Conservation (phyloP, 495 filamentous ascomycete genomes). For the Neurospora sp. region DNA sequence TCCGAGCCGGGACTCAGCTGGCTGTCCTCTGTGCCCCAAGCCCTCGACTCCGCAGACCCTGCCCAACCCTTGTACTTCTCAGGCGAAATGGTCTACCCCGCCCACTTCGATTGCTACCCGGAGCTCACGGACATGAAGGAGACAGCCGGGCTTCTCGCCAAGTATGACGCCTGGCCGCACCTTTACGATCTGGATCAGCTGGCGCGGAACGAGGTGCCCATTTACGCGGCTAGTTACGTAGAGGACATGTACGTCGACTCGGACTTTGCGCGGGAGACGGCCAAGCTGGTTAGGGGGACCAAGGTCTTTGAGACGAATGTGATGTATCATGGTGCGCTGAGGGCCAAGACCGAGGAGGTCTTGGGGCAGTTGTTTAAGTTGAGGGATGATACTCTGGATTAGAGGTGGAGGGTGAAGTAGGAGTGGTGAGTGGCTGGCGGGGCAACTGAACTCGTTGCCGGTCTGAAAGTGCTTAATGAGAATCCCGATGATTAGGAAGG, state of each 20-base stretch:
- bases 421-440: not conserved
- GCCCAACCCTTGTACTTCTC: constrained; percentile 62
- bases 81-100: constrained; percentile 84
- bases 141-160: constrained; percentile 61
- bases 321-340: constrained; percentile 76
- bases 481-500: not conserved
- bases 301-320: constrained; percentile 78
- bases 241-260: constrained; percentile 95
- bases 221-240: constrained; percentile 75
- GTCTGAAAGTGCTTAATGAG: not conserved
- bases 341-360: constrained; percentile 62
- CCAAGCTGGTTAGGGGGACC: constrained; percentile 60
- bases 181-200: constrained; percentile 70
- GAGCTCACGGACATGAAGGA: constrained; percentile 56
- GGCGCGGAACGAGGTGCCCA: constrained; percentile 69
- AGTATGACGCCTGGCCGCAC: constrained; percentile 52
- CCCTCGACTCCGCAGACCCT: not conserved
- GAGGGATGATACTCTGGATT: constrained; percentile 65
- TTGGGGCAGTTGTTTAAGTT: constrained; percentile 59
- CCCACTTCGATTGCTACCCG: constrained; percentile 66
- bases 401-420: not conserved
- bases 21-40: constrained; percentile 18
- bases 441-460: not conserved
- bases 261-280: constrained; percentile 61
- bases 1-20: constrained; percentile 24